phyloP scores from a whole-genome alignment of 2,329 filamentous ascomycete species.

The Alternaria arborescens region DNA sequence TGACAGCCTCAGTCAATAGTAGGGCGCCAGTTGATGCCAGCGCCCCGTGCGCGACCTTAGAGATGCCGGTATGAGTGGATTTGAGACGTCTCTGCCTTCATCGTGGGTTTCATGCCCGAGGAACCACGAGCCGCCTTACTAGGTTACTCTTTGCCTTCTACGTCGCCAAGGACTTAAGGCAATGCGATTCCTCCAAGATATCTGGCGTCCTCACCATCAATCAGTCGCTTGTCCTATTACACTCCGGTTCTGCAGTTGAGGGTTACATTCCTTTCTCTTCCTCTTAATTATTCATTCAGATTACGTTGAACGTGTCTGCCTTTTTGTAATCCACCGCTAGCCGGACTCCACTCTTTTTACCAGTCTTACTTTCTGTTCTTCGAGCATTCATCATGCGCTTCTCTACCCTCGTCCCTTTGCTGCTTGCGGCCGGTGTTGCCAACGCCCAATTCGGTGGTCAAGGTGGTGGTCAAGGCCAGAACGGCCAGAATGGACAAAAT shows the following conservation, averaged over 20 bases:
- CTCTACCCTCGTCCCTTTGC: constrained; percentile 44
- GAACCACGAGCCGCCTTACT: constrained; percentile 42
- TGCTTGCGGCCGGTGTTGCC: constrained; percentile 47
- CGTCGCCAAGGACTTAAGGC: constrained; percentile 49
- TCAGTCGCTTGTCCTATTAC: constrained; percentile 43
- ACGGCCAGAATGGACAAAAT: constrained; percentile 23
- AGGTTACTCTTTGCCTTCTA: constrained; percentile 31
- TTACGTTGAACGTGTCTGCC: constrained; percentile 54
- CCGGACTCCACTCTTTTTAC: constrained; percentile 49
- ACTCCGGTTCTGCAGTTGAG: constrained; percentile 43
- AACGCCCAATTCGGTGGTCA: constrained; percentile 41
- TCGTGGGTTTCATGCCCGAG: constrained; percentile 52
- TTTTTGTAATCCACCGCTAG: constrained; percentile 51
- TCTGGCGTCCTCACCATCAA: constrained; percentile 41
- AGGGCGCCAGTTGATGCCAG: constrained; percentile 37
- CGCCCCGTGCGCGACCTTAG: constrained; percentile 39
- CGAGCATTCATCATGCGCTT: constrained; percentile 44
- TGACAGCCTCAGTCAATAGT: constrained; percentile 37
- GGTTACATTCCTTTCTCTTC: constrained; percentile 54
- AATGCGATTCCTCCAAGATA: constrained; percentile 36
- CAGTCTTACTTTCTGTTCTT: constrained; percentile 28
- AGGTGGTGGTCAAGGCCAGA: constrained; percentile 17
- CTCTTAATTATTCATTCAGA: constrained; percentile 48
- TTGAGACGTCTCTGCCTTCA: constrained; percentile 53
- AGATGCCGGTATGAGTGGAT: constrained; percentile 36